Evolutionary conservation across 2,329 filamentous ascomycete genomes (phyloP).

Genomic region (Pleoardoris graminearum): DNA sequence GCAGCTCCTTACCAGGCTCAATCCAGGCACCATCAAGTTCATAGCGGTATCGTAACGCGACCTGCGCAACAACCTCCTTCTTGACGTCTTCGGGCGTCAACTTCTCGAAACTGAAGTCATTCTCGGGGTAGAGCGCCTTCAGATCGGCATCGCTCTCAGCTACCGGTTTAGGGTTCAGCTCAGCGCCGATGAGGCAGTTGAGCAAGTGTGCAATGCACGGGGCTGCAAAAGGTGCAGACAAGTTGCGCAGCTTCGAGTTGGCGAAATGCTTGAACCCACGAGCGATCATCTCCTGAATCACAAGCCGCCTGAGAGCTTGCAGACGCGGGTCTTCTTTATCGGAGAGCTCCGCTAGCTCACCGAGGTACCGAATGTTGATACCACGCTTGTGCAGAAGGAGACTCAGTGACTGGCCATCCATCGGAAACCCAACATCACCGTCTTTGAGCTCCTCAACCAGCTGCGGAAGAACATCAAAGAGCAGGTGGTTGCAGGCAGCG

Average conservation of each 20-base stretch:
- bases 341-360: slow-evolving; percentile 73
- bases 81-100: slow-evolving; percentile 74
- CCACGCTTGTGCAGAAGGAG: slow-evolving; percentile 92
- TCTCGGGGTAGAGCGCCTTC: slow-evolving; percentile 76
- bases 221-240: slow-evolving; percentile 79
- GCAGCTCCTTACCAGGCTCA: slow-evolving; percentile 69
- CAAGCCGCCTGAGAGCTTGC: slow-evolving; percentile 74
- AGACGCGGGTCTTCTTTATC: slow-evolving; percentile 65
- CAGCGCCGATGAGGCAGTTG: slow-evolving; percentile 85
- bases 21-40: slow-evolving; percentile 71
- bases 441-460: slow-evolving; percentile 85
- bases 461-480: slow-evolving; percentile 77
- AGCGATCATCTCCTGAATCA: slow-evolving; percentile 90
- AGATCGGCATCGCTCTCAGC: slow-evolving; percentile 77
- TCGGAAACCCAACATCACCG: slow-evolving; percentile 93
- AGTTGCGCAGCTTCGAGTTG: slow-evolving; percentile 74
- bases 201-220: slow-evolving; percentile 82
- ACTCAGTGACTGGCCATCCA: slow-evolving; percentile 93
- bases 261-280: slow-evolving; percentile 93
- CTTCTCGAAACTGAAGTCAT: slow-evolving; percentile 78
- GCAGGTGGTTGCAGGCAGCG: slow-evolving; percentile 77
- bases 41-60: slow-evolving; percentile 75
- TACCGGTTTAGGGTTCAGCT: slow-evolving; percentile 74
- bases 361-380: slow-evolving; percentile 96
- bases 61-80: slow-evolving; percentile 70